phyloP scores from a whole-genome alignment of 2,329 filamentous ascomycete genomes.

The Colletotrichum acutatum region DNA sequence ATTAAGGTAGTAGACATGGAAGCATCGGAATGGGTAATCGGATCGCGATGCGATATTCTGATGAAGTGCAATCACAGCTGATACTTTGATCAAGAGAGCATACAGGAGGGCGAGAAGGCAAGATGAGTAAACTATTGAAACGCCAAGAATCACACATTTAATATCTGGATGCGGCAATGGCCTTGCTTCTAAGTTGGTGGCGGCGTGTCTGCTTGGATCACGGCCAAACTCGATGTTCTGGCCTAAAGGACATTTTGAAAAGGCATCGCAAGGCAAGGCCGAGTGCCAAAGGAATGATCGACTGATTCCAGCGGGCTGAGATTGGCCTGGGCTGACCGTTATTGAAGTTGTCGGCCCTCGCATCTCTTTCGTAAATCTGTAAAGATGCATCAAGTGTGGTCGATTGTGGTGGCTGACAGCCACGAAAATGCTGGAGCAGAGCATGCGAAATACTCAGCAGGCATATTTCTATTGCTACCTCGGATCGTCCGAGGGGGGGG shows the following conservation, averaged over 20 bases:
- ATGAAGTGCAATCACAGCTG: not conserved
- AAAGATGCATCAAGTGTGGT: too few species aligned
- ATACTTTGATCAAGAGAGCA: not conserved
- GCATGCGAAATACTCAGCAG: too few species aligned
- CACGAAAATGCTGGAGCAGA: too few species aligned
- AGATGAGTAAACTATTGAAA: not conserved
- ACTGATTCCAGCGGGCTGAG: not conserved
- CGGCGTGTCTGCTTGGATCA: not conserved
- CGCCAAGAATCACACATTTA: not conserved
- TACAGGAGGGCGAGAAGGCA: not conserved
- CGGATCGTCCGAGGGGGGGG: too few species aligned
- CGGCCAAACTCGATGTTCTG: not conserved
- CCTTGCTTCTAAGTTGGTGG: not conserved
- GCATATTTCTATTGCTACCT: too few species aligned
- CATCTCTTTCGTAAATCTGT: too few species aligned
- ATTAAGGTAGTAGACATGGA: too few species aligned
- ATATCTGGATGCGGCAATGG: not conserved
- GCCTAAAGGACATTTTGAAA: not conserved
- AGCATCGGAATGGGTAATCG: not conserved
- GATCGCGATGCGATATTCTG: not conserved
- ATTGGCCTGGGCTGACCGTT: too few species aligned
- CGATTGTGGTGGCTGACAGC: too few species aligned
- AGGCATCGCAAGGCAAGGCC: not conserved
- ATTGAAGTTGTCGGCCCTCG: too few species aligned
- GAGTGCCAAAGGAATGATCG: not conserved